These are phyloP conservation scores for Dendrobium officinale DNA, from an alignment of 106 monocot species.

Conservation along the genomic window DNA sequence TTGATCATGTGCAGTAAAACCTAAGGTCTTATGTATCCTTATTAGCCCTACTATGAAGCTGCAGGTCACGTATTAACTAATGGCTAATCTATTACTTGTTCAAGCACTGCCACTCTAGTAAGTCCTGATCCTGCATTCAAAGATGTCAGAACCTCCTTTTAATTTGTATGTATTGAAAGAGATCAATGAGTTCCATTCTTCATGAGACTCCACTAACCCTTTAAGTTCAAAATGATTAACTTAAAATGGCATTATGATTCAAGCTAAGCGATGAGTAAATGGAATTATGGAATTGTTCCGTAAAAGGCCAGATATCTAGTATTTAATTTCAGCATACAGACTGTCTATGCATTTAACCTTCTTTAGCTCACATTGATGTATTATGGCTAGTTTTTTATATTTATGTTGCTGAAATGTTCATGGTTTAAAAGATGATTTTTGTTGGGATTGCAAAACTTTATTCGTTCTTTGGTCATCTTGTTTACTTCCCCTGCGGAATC, in stretches of 20 bases:
- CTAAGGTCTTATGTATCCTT: not conserved
- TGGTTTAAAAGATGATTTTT: not conserved
- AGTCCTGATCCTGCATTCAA: conserved; percentile 1
- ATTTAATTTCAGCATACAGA: not conserved
- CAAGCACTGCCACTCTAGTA: not conserved
- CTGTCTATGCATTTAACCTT: not conserved
- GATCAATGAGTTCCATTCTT: not conserved
- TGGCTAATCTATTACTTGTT: not conserved
- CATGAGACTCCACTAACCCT: not conserved
- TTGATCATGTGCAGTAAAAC: not conserved
- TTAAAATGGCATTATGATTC: conserved; percentile 2
- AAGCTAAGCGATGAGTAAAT: not conserved
- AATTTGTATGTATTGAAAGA: not conserved
- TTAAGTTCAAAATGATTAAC: not conserved
- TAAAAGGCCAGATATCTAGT: not conserved
- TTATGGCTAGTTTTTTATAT: not conserved
- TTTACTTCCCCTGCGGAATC: not conserved
- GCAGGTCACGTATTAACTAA: not conserved
- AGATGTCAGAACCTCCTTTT: not conserved
- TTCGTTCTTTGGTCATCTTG: not conserved
- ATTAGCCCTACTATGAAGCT: not conserved
- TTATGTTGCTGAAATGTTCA: not conserved
- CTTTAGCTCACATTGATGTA: not conserved
- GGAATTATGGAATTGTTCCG: not conserved
- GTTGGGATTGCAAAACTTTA: not conserved